Base-by-base conservation (phyloP, 1,139 yeast species). In the Protomyces inouyei region DNA sequence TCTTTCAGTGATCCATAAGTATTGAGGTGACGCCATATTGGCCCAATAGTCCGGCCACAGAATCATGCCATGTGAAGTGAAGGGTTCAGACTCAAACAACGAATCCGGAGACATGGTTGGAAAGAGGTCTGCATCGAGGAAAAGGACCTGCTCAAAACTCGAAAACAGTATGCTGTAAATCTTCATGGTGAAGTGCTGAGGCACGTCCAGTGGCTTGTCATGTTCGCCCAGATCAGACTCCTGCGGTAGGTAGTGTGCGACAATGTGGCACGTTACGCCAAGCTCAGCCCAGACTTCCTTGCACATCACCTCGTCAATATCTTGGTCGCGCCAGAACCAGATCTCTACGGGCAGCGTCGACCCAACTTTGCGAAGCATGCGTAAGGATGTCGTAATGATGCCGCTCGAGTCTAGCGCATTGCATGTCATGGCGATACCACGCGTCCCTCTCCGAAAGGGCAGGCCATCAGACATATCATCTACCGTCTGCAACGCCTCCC, bases 21-120 rank as follows among this genome's bases (percentile, higher is more conserved):
- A 88, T 45, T 75, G 75, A 3, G 95, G 95, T 4, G 86, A 81
- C 1, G 87, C 85, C 0, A 89, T 82, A 69, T 95, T 79, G 70
- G 82, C 80, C 95, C 95, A 88, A 73, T 83, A 88, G 74, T 88
- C 95, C 3, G 95, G 93, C 92, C 95, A 88, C 36, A 86, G 76
- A 3, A 88, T 81, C 76, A 86, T 79, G 1, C 93, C 92, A 59
- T 79, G 75, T 23, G 79, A 71, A 51, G 74, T 74, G 74, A 80
- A 88, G 5, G 88, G 82, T 46, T 81, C 82, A 63, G 82, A 78
- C 8, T 78, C 77, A 70, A 88, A 84, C 1, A 86, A 73, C 25
- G 73, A 70, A 70, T 82, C 85, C 16, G 89, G 84, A 3, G 82
- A 76, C 69, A 79, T 80, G 1, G 85, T 79, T 0, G 92, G 90